A percentile compares a stretch with the other conserved stretches of the same genome.
phyloP scores from a whole-genome alignment of 768 basidiomycete species.

The Boletus fagicola region DNA sequence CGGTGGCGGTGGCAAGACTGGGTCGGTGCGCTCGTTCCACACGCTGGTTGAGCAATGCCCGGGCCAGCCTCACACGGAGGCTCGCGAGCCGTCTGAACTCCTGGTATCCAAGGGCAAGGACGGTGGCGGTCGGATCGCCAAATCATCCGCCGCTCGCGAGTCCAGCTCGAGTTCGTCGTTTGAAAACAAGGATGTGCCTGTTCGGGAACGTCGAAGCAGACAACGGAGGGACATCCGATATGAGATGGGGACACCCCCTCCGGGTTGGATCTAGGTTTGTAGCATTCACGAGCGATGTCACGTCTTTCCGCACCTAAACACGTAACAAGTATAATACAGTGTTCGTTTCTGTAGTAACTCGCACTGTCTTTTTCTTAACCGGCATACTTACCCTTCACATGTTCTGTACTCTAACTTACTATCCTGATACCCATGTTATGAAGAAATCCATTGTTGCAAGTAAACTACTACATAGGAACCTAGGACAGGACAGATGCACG shows the following conservation, averaged over 20 bases:
- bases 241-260: constrained; percentile 30
- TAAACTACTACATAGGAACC: constrained; percentile 25
- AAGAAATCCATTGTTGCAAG: constrained; percentile 15
- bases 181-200: constrained; percentile 12
- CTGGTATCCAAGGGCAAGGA: constrained; percentile 1
- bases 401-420: not conserved
- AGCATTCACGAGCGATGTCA: not conserved
- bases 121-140: not conserved
- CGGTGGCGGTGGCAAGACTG: constrained; percentile 38
- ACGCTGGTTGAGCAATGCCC: constrained; percentile 56
- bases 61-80: constrained; percentile 34
- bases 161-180: constrained; percentile 10
- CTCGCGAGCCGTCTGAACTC: constrained; percentile 7
- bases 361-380: not conserved
- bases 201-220: constrained; percentile 16
- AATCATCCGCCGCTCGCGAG: not conserved
- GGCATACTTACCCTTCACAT: not conserved
- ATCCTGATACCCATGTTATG: not conserved
- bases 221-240: constrained; percentile 1
- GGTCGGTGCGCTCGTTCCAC: constrained; percentile 59
- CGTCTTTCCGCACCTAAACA: not conserved
- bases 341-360: not conserved
- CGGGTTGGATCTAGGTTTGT: constrained; percentile 47
- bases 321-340: not conserved
- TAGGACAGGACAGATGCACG: constrained; percentile 21